phyloP scores from a whole-genome alignment of 352 stramenopile species.

The Pythium rishiriense region DNA sequence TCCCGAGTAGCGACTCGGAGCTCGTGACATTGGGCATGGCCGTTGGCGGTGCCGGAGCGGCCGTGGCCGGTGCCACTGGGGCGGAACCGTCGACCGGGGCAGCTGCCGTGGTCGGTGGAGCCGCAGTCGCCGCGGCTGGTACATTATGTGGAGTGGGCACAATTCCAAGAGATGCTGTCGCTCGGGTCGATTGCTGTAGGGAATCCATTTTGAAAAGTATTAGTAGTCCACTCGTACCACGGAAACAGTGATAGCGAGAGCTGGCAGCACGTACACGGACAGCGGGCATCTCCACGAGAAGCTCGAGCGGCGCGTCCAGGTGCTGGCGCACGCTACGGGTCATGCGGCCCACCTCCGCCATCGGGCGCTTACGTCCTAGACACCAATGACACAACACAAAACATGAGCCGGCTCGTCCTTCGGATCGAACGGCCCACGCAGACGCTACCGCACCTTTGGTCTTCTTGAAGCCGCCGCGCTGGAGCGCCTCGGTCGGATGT shows the following conservation, averaged over 20 bases:
- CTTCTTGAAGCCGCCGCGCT: constrained; percentile 67
- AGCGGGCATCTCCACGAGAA: constrained; percentile 60
- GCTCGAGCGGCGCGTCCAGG: constrained; percentile 66
- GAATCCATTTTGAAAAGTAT: too few relatives aligned
- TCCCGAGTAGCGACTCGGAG: constrained; percentile 27
- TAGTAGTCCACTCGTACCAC: too few relatives aligned
- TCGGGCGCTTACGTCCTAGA: constrained; percentile 58
- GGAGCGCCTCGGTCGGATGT: constrained; percentile 62
- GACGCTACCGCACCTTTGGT: constrained; percentile 48
- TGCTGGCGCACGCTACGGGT: constrained; percentile 80
- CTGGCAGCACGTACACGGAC: constrained; percentile 37
- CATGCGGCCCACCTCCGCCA: constrained; percentile 66
- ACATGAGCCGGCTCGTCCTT: neutral
- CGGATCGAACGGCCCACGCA: neutral
- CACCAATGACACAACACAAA: neutral
- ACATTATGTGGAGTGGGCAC: neutral
- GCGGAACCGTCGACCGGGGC: constrained; percentile 4
- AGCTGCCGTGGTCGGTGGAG: constrained; percentile 1
- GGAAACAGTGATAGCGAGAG: too few relatives aligned
- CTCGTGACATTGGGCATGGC: constrained; percentile 15
- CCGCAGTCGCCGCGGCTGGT: constrained; percentile 1
- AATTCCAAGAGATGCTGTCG: constrained; percentile 3
- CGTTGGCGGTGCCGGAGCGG: neutral
- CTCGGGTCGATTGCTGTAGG: constrained; percentile 13
- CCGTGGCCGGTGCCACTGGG: neutral